A percentile compares a stretch with the other conserved stretches of the same genome.
phyloP scores from a whole-genome alignment of 768 basidiomycete genomes.

The Hydnum rufescens region DNA sequence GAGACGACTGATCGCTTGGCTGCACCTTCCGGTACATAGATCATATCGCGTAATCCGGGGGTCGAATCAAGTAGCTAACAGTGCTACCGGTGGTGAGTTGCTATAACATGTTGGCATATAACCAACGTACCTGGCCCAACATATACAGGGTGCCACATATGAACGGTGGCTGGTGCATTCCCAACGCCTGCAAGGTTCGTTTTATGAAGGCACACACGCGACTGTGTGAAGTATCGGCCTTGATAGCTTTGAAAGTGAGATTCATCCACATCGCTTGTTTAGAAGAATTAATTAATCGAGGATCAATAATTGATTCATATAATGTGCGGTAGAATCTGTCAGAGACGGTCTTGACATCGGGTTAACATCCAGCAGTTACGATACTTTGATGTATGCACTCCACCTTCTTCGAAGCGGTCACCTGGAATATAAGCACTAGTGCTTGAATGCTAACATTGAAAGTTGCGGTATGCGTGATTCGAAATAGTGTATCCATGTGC shows the following conservation, averaged over 20 bases:
- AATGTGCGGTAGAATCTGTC: slow-evolving; percentile 47
- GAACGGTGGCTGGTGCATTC: slow-evolving; percentile 64
- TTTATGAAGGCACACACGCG: slow-evolving; percentile 66
- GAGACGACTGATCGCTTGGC: too few species aligned
- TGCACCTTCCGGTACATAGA: too few species aligned
- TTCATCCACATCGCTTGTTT: slow-evolving; percentile 98
- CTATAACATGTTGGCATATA: too few species aligned
- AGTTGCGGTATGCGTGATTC: slow-evolving; percentile 84
- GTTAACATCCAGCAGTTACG: too few species aligned
- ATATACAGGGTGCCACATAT: slow-evolving; percentile 74
- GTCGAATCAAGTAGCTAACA: too few species aligned
- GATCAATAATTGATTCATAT: slow-evolving; percentile 76
- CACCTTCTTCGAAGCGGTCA: slow-evolving; percentile 30
- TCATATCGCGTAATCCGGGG: too few species aligned
- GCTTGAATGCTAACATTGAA: slow-evolving; percentile 96
- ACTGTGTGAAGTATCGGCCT: slow-evolving; percentile 36
- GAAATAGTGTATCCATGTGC: slow-evolving; percentile 85
- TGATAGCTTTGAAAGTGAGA: slow-evolving; percentile 75
- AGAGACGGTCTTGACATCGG: slow-evolving; percentile 15
- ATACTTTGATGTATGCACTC: too few species aligned
- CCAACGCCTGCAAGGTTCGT: slow-evolving; percentile 65
- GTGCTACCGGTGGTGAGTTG: too few species aligned
- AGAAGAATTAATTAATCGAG: slow-evolving; percentile 55
- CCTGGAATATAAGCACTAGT: slow-evolving; percentile 71
- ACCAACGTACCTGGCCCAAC: slow-evolving; percentile 55